Percentiles rank a stretch among this genome's conserved stretches.
These are phyloP conservation scores for Talaromyces rugulosus DNA, from an alignment of 2,329 filamentous ascomycete genomes.

Conservation along the genomic window DNA sequence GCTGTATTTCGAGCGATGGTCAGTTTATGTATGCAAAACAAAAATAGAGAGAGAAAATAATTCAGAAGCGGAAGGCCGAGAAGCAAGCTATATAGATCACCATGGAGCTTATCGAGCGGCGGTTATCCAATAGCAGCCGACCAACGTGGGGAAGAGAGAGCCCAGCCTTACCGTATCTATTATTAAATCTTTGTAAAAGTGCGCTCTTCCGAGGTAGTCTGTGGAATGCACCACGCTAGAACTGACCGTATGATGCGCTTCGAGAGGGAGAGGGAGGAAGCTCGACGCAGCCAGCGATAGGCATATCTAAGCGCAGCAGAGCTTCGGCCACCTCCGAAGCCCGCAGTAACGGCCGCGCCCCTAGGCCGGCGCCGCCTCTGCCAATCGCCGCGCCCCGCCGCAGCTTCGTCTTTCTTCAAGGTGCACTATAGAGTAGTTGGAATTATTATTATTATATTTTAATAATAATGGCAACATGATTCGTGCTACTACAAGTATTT, in stretches of 20 bases:
- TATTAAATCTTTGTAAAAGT: neutral
- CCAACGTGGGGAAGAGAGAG: neutral
- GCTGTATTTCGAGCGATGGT: neutral
- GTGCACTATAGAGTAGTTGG: neutral
- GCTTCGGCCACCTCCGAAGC: conserved; percentile 35
- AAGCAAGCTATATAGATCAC: neutral
- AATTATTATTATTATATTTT: neutral
- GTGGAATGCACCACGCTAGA: neutral
- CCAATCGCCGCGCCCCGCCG: neutral
- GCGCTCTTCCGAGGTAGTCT: neutral
- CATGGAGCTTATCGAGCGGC: neutral
- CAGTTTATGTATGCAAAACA: neutral
- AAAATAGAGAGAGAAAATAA: neutral
- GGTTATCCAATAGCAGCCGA: neutral
- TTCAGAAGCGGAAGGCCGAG: neutral
- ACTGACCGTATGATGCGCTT: neutral
- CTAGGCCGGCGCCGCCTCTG: conserved; percentile 8
- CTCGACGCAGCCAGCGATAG: neutral
- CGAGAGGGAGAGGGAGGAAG: neutral
- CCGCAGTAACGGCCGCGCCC: conserved; percentile 24
- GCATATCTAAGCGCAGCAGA: conserved; percentile 3
- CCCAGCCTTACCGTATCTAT: neutral
- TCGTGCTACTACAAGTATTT: too few relatives aligned
- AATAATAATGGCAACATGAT: too few relatives aligned
- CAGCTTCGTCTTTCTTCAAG: neutral